phyloP scores from a whole-genome alignment of 192 early-diverging fungal genomes.

The Coemansia sp. region DNA sequence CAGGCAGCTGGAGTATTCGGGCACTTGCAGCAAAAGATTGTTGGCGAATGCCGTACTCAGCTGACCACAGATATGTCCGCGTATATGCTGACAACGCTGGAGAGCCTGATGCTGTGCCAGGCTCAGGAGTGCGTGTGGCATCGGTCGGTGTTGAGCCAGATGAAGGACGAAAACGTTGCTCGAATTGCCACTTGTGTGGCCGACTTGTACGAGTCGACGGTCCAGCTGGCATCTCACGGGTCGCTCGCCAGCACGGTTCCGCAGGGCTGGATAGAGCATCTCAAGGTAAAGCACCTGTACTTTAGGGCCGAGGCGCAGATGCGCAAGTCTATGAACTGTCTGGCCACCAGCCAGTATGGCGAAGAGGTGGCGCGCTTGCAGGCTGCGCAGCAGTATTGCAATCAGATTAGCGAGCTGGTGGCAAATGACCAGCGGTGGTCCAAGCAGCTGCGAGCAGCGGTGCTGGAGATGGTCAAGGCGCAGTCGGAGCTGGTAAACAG shows the following conservation, averaged over 20 bases:
- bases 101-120: conserved; percentile 85
- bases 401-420: conserved; percentile 30
- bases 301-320: conserved; percentile 77
- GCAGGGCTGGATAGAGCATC: conserved; percentile 62
- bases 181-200: conserved; percentile 73
- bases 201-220: conserved; percentile 67
- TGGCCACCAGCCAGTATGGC: conserved; percentile 73
- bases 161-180: conserved; percentile 75
- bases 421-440: conserved; percentile 45
- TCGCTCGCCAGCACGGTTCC: conserved; percentile 58
- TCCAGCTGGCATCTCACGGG: conserved; percentile 62
- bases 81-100: conserved; percentile 62
- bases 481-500: conserved; percentile 52
- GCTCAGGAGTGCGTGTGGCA: conserved; percentile 94
- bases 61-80: conserved; percentile 70
- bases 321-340: conserved; percentile 71
- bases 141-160: conserved; percentile 75
- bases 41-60: conserved; percentile 63
- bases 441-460: conserved; percentile 21
- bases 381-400: conserved; percentile 34
- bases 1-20: conserved; percentile 78
- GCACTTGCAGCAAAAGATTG: conserved; percentile 58
- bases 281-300: conserved; percentile 72
- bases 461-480: conserved; percentile 34
- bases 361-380: conserved; percentile 79